Percentiles rank a stretch among this genome's conserved stretches.
Conservation (phyloP, 495 filamentous ascomycete species). For the Astrocystis sublimbata region DNA sequence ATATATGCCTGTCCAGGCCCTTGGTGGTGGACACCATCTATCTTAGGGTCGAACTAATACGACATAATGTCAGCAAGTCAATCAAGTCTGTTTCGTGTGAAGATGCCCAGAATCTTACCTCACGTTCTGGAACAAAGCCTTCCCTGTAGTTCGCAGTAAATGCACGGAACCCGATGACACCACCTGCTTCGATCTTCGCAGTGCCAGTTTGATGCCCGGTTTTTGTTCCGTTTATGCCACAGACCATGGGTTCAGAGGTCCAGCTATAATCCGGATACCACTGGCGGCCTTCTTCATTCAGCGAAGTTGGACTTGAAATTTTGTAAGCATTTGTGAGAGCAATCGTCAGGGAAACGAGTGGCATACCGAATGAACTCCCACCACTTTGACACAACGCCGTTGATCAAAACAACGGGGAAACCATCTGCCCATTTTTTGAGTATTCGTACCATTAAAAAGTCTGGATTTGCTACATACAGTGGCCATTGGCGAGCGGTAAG, state of each 20-base stretch:
- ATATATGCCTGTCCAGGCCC: conserved; percentile 25
- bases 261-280: neutral
- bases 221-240: neutral
- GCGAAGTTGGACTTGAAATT: neutral
- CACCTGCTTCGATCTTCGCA: neutral
- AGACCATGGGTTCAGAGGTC: neutral
- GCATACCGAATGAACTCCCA: neutral
- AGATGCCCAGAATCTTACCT: neutral
- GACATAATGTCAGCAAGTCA: neutral
- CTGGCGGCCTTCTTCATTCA: neutral
- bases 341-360: neutral
- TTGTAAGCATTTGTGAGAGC: neutral
- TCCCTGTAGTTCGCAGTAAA: neutral
- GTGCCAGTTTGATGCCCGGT: neutral
- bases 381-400: neutral
- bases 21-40: conserved; percentile 14
- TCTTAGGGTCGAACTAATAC: neutral
- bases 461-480: neutral
- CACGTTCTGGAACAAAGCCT: neutral
- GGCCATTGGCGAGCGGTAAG: neutral
- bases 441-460: neutral
- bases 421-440: neutral
- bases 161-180: neutral
- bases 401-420: conserved; percentile 3
- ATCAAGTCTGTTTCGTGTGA: neutral